These are phyloP conservation scores for Marchantia paleacea DNA, from an alignment of 225 moss, liverwort and hornwort species.

Conservation along the genomic window DNA sequence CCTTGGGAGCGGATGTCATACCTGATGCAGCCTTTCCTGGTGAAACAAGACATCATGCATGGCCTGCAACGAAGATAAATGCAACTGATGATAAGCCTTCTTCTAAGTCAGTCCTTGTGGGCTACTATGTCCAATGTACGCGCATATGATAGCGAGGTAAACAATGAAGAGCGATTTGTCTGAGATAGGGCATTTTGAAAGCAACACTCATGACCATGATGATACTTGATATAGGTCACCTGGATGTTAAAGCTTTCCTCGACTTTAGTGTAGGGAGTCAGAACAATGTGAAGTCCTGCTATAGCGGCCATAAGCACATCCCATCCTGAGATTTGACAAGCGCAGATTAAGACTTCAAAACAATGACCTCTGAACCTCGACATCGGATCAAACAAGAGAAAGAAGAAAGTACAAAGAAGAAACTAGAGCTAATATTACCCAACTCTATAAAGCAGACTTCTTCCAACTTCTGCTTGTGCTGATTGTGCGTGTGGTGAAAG, in stretches of 20 bases:
- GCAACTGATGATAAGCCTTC: neutral
- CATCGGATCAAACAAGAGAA: neutral
- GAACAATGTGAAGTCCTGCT: constrained; percentile 59
- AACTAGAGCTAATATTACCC: neutral
- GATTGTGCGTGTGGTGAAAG: too few species aligned
- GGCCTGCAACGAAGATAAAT: constrained; percentile 52
- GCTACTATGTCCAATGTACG: neutral
- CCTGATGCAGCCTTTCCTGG: constrained; percentile 62
- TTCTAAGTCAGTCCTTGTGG: neutral
- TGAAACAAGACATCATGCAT: constrained; percentile 90
- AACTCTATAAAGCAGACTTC: neutral
- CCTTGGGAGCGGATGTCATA: constrained; percentile 1
- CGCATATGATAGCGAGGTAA: neutral
- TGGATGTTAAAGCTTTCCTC: constrained; percentile 99
- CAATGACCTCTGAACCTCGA: neutral
- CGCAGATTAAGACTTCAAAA: neutral
- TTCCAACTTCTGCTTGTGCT: too few species aligned
- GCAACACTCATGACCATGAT: neutral
- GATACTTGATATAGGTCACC: constrained; percentile 33
- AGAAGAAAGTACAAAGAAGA: neutral
- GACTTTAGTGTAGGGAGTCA: constrained; percentile 96
- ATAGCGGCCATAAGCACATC: constrained; percentile 66
- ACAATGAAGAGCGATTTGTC: neutral
- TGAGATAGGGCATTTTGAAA: neutral
- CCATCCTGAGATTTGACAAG: constrained; percentile 52